Conservation (phyloP, 2,329 filamentous ascomycete species). For the Microdochium trichocladiopsis region DNA sequence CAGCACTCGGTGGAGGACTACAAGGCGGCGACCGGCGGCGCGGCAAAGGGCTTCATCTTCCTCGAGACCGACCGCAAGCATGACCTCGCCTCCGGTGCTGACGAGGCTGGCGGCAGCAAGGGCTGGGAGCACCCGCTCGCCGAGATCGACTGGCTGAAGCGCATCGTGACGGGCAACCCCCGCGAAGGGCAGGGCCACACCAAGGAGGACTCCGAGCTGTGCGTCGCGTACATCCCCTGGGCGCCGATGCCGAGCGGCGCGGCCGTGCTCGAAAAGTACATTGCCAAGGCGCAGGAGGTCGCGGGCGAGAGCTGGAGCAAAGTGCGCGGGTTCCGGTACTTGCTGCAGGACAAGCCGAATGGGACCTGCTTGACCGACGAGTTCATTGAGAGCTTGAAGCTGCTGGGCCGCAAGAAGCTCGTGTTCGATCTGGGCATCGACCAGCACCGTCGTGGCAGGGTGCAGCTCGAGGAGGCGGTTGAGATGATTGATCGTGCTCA, state of each 20-base stretch:
- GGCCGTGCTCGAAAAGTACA: conserved; percentile 55
- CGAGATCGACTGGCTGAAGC: conserved; percentile 64
- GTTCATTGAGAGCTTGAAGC: conserved; percentile 60
- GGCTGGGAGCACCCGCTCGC: conserved; percentile 64
- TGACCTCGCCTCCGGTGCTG: conserved; percentile 38
- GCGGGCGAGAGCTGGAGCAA: conserved; percentile 60
- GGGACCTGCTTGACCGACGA: conserved; percentile 56
- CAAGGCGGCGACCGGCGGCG: conserved; percentile 32
- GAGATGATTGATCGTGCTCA: conserved; percentile 65
- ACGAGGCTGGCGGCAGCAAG: conserved; percentile 33
- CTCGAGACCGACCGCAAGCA: conserved; percentile 74
- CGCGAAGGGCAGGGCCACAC: conserved; percentile 51
- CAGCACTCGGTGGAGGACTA: conserved; percentile 63
- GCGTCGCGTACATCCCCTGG: conserved; percentile 73
- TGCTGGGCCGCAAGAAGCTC: conserved; percentile 55
- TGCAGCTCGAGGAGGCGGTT: conserved; percentile 65
- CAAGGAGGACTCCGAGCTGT: conserved; percentile 41
- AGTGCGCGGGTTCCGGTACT: conserved; percentile 74
- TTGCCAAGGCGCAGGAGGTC: conserved; percentile 50
- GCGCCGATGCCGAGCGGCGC: conserved; percentile 69
- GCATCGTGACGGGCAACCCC: conserved; percentile 56
- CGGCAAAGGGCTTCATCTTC: conserved; percentile 64
- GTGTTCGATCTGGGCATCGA: conserved; percentile 83
- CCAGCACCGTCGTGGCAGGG: conserved; percentile 66
- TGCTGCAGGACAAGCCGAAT: conserved; percentile 69